These are phyloP conservation scores for Leishmania lainsoni DNA, from an alignment of 208 protist genomes.

Conservation along the genomic window DNA sequence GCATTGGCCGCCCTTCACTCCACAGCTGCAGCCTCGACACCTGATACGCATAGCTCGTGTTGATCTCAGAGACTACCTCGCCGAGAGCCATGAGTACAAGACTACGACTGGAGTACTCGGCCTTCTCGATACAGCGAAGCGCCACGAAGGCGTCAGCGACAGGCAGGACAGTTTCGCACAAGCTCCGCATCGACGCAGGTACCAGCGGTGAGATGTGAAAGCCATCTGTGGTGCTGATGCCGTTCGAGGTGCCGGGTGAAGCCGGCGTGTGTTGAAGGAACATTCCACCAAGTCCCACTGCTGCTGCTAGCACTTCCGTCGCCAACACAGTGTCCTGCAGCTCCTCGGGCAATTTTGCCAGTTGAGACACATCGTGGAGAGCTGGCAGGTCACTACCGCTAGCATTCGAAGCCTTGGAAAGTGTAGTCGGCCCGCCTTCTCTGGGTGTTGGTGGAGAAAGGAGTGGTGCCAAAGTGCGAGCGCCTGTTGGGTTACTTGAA, in stretches of 20 bases:
- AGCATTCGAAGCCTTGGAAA: neutral
- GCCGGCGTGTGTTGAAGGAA: slow-evolving; percentile 33
- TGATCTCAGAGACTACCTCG: slow-evolving; percentile 80
- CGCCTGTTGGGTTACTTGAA: neutral
- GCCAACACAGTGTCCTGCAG: slow-evolving; percentile 79
- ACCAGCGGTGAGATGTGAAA: slow-evolving; percentile 66
- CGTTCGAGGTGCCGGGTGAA: neutral
- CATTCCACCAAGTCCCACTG: slow-evolving; percentile 62
- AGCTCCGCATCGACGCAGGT: slow-evolving; percentile 62
- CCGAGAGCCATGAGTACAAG: slow-evolving; percentile 87
- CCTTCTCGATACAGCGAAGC: slow-evolving; percentile 61
- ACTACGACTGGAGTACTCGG: slow-evolving; percentile 72
- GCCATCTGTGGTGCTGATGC: slow-evolving; percentile 14
- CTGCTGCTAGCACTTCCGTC: slow-evolving; percentile 64
- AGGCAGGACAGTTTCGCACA: slow-evolving; percentile 73
- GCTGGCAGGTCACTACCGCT: neutral
- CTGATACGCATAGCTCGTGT: slow-evolving; percentile 82
- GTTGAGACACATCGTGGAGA: slow-evolving; percentile 39
- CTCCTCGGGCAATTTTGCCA: slow-evolving; percentile 72
- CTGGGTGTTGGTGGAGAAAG: neutral
- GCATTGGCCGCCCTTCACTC: slow-evolving; percentile 61
- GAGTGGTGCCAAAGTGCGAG: slow-evolving; percentile 18
- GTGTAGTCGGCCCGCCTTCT: neutral
- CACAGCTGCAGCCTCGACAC: slow-evolving; percentile 73
- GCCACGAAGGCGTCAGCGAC: slow-evolving; percentile 82